These are phyloP conservation scores for Phytophthora parvispora DNA, from an alignment of 352 stramenopile genomes.

Conservation along the genomic window DNA sequence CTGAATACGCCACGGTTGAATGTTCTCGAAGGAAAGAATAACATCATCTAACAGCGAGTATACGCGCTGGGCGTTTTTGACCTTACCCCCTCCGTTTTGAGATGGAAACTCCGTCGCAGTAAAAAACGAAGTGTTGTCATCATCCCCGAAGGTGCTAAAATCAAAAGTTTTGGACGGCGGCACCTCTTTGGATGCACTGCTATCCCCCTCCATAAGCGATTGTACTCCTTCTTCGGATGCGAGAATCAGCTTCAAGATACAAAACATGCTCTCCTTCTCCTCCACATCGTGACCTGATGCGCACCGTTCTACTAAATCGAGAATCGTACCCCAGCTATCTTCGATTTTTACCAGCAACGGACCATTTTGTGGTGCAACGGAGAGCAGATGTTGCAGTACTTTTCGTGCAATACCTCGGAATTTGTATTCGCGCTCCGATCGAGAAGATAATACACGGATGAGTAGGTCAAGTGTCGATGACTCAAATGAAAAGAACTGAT, in stretches of 20 bases:
- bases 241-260: slow-evolving; percentile 60
- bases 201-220: slow-evolving; percentile 42
- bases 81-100: slow-evolving; percentile 41
- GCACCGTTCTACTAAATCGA: slow-evolving; percentile 57
- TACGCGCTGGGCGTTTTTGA: slow-evolving; percentile 54
- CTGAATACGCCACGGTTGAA: slow-evolving; percentile 84
- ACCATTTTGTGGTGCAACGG: slow-evolving; percentile 63
- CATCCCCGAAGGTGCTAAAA: slow-evolving; percentile 47
- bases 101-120: slow-evolving; percentile 61
- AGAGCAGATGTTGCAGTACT: slow-evolving; percentile 49
- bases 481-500: slow-evolving; percentile 86
- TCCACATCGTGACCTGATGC: slow-evolving; percentile 48
- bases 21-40: slow-evolving; percentile 76
- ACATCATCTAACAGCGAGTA: slow-evolving; percentile 73
- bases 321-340: slow-evolving; percentile 55
- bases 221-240: slow-evolving; percentile 56
- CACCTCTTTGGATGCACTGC: neutral
- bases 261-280: slow-evolving; percentile 65
- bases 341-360: slow-evolving; percentile 51
- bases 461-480: slow-evolving; percentile 74
- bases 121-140: slow-evolving; percentile 65
- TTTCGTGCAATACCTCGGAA: slow-evolving; percentile 41
- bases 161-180: slow-evolving; percentile 41
- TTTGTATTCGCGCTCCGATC: slow-evolving; percentile 22
- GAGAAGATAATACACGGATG: slow-evolving; percentile 33